Evolutionary conservation across 345 rosid species (phyloP), one percentile per base, ranked within the genome.

Genomic region (Ceriops decandra): DNA sequence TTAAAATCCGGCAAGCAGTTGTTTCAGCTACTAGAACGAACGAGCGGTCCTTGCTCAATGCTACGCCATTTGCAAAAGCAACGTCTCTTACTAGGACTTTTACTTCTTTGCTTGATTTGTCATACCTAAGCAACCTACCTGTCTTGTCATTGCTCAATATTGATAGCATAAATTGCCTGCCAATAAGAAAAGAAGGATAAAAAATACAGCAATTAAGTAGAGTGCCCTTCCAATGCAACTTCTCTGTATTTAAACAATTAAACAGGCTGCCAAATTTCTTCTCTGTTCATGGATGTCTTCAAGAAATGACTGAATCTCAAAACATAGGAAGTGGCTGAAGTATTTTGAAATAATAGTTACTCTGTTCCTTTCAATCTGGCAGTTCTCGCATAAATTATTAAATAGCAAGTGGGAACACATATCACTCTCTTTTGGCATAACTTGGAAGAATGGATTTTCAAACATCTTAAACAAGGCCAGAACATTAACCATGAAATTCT

Each of bases 61-160:
- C 67, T 24, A 75, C 79, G 2, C 74, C 79, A 51, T 75, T 75
- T 15, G 79, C 70, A 32, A 75, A 75, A 3, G 74, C 60, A n/a
- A 75, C 63, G 49, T 61, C 67, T 31, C 59, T 57, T 31, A 59
- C 15, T 22, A 75, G 52, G 51, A 75, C 64, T 6, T 63, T 51
- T 16, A 59, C 67, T 60, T 70, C 61, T 31, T 38, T 53, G 54
- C 58, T 69, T 59, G 62, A 38, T 35, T 60, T 65, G 20, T 75
- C 79, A 60, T 69, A 75, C 57, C 65, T 75, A 17, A 75, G 66
- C 19, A 75, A 31, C 33, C 79, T 65, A 10, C 79, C 79, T 5
- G 71, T 75, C 62, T 54, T 49, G 62, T 75, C 79, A 3, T 5
- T 42, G 27, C 15, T 59, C 52, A 59, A 53, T 19, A 66, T 3